Conservation (phyloP, 2,329 filamentous ascomycete genomes). For the Didymella exigua region DNA sequence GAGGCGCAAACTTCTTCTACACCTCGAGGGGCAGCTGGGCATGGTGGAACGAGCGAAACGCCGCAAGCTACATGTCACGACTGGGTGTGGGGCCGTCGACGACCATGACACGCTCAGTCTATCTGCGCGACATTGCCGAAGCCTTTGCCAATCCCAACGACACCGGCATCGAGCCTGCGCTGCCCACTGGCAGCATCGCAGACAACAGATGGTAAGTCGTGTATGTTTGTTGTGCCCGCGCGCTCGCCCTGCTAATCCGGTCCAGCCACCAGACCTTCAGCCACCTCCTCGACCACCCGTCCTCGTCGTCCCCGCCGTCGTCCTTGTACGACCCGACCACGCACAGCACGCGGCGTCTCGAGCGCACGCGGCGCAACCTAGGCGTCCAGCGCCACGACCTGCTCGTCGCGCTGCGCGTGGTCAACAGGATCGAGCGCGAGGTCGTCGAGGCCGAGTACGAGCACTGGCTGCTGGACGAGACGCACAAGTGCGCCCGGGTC, state of each 20-base stretch:
- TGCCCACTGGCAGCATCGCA: constrained; percentile 18
- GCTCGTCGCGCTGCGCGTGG: constrained; percentile 84
- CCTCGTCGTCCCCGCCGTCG: constrained; percentile 19
- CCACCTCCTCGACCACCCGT: constrained; percentile 38
- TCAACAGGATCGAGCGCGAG: constrained; percentile 88
- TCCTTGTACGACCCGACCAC: constrained; percentile 30
- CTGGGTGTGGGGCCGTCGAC: constrained; percentile 79
- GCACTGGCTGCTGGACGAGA: constrained; percentile 85
- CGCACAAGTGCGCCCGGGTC: constrained; percentile 71
- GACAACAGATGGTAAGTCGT: constrained; percentile 39
- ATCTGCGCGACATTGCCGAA: constrained; percentile 78
- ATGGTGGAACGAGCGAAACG: constrained; percentile 87
- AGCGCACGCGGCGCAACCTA: constrained; percentile 80
- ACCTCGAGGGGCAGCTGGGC: constrained; percentile 73
- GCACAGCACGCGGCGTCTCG: constrained; percentile 61
- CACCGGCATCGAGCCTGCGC: constrained; percentile 31
- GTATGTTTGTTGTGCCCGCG: not conserved
- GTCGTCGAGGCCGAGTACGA: constrained; percentile 90
- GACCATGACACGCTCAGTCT: constrained; percentile 84
- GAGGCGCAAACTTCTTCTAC: constrained; percentile 74
- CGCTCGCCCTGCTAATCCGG: constrained; percentile 10
- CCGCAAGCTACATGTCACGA: constrained; percentile 78
- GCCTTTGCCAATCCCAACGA: constrained; percentile 53
- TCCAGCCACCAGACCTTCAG: constrained; percentile 47
- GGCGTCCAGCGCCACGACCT: constrained; percentile 87